phyloP scores from a whole-genome alignment of 2,329 filamentous ascomycete species.

The Zarea fungicola region DNA sequence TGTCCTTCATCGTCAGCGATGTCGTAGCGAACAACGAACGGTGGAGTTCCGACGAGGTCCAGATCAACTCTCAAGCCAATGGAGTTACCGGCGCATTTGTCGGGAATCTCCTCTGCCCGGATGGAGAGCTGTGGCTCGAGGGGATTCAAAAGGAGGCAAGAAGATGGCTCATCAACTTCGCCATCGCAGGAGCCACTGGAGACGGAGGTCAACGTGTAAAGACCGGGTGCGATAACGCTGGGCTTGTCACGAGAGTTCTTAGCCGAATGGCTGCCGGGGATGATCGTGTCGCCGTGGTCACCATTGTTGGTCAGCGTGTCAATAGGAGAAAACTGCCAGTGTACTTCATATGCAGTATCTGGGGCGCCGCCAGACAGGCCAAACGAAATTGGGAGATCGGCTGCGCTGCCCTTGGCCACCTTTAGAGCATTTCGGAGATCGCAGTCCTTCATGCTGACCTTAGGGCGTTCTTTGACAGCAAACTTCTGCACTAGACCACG shows the following conservation, averaged over 20 bases:
- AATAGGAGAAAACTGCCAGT: conserved; percentile 77
- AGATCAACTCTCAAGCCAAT: conserved; percentile 85
- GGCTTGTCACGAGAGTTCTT: conserved; percentile 60
- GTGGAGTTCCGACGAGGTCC: conserved; percentile 86
- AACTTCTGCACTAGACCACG: conserved; percentile 71
- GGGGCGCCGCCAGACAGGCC: conserved; percentile 52
- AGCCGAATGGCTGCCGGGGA: conserved; percentile 53
- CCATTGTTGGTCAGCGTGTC: conserved; percentile 63
- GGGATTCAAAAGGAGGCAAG: conserved; percentile 88
- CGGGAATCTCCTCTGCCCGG: conserved; percentile 74
- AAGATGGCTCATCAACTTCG: conserved; percentile 87
- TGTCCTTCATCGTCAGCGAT: conserved; percentile 56
- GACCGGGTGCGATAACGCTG: conserved; percentile 67
- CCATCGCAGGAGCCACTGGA: conserved; percentile 77
- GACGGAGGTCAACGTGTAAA: conserved; percentile 80
- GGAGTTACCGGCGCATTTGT: conserved; percentile 91
- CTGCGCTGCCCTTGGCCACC: conserved; percentile 68
- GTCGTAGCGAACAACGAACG: conserved; percentile 78
- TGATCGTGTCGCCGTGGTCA: conserved; percentile 58
- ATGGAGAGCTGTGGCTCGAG: conserved; percentile 76
- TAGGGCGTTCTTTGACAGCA: conserved; percentile 79
- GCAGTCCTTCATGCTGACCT: conserved; percentile 65
- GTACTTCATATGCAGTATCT: conserved; percentile 65
- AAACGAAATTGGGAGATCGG: conserved; percentile 67
- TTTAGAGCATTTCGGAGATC: conserved; percentile 76